These are phyloP conservation scores for Hypoxylon sp. DNA, from an alignment of 2,329 filamentous ascomycete species.

Conservation along the genomic window DNA sequence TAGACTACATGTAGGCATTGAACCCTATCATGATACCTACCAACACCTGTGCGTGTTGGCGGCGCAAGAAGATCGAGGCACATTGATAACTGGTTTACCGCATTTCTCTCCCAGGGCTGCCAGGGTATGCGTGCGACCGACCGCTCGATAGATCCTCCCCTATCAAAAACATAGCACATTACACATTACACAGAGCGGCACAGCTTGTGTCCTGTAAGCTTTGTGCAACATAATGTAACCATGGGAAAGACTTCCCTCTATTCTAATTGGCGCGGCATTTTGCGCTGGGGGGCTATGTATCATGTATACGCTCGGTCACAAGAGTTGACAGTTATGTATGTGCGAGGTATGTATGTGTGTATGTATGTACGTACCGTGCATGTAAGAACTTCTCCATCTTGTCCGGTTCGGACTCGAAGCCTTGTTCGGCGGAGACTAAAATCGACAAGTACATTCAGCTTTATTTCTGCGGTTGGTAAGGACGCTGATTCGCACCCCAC, in stretches of 20 bases:
- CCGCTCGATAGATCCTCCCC: constrained; percentile 31
- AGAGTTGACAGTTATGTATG: constrained; percentile 11
- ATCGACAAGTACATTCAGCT: constrained; percentile 24
- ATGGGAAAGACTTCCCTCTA: constrained; percentile 11
- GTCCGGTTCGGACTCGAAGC: constrained; percentile 31
- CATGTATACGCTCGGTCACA: constrained; percentile 17
- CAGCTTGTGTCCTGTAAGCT: constrained; percentile 22
- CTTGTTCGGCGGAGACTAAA: constrained; percentile 23
- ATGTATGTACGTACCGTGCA: constrained; percentile 13
- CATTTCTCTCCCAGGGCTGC: constrained; percentile 12
- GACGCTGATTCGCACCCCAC: constrained; percentile 43
- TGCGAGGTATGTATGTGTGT: constrained; percentile 16
- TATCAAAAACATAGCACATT: constrained; percentile 10
- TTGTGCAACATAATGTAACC: constrained; percentile 40
- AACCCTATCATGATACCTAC: constrained; percentile 14
- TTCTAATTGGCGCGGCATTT: constrained; percentile 38
- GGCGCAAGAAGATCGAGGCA: constrained; percentile 16
- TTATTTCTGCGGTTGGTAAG: constrained; percentile 31
- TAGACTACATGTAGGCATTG: constrained; percentile 15
- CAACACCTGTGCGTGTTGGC: constrained; percentile 22
- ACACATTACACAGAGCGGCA: constrained; percentile 34
- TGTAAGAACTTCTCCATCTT: constrained; percentile 28
- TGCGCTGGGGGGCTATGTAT: constrained; percentile 14
- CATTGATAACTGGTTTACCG: constrained; percentile 17
- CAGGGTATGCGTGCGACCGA: constrained; percentile 28